Percentiles rank a stretch among this genome's conserved stretches.
Evolutionary conservation across 2,329 filamentous ascomycete genomes (phyloP).

Genomic region (Truncatella angustata): DNA sequence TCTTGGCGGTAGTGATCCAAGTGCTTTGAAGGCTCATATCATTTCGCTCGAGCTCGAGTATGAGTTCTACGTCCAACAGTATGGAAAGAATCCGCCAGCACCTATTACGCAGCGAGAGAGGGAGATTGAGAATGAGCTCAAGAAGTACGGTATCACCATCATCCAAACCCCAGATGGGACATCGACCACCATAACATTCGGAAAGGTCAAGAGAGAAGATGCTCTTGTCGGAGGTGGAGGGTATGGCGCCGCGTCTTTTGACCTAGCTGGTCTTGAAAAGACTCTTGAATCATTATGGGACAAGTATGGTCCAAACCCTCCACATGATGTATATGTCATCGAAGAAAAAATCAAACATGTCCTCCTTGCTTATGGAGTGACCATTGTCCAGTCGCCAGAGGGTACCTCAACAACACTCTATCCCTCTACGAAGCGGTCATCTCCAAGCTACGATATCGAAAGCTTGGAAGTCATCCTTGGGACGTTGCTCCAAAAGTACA

Average conservation of each 20-base stretch:
- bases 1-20: conserved; percentile 17
- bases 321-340: conserved; percentile 12
- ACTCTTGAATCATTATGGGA: conserved; percentile 16
- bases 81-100: conserved; percentile 20
- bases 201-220: conserved; percentile 19
- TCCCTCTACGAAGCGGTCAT: conserved; percentile 10
- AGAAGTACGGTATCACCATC: conserved; percentile 34
- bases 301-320: conserved; percentile 10
- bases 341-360: conserved; percentile 13
- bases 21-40: conserved; percentile 23
- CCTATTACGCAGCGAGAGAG: conserved; percentile 18
- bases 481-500: conserved; percentile 11
- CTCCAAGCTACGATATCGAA: conserved; percentile 8
- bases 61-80: conserved; percentile 24
- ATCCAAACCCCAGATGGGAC: conserved; percentile 32
- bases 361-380: conserved; percentile 10
- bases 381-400: conserved; percentile 9
- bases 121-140: conserved; percentile 26
- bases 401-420: conserved; percentile 8
- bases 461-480: conserved; percentile 2
- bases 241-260: conserved; percentile 12
- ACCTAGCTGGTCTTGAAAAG: conserved; percentile 19
- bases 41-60: conserved; percentile 25
- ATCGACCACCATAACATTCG: conserved; percentile 29
- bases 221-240: not conserved